Evolutionary conservation across 2,329 filamentous ascomycete genomes (phyloP), one percentile per base, ranked within the genome.

Genomic region (Chaetomiaceae sp.): DNA sequence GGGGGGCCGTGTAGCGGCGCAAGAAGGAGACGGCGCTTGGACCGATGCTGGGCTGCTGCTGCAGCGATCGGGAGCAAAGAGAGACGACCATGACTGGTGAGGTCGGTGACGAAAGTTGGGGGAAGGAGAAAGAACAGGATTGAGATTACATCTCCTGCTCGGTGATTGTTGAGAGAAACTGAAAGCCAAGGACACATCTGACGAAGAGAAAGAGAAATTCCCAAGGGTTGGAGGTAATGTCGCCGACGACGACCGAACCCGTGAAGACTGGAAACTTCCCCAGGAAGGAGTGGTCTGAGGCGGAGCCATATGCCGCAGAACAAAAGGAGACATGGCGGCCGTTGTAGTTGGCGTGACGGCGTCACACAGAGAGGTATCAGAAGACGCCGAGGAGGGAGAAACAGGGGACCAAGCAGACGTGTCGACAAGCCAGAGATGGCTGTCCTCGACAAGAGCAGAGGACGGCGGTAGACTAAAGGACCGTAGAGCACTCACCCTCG

Each of bases 401-500:
- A 42, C 49, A 50, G 59, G 57, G 23, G 61, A 66, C 68, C 59
- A 66, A 56, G 56, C 65, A 56, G 61, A 59, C 65, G 58, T 50
- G 54, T 60, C 58, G 57, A 65, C 51, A 63, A 61, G 60, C 58
- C 59, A 67, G 57, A 66, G 59, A 59, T 56, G 62, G 61, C 57
- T 58, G 61, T 61, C 60, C 56, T 60, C 51, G 58, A 55, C 30
- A 49, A 48, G 44, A 49, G 44, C 38, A 48, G 57, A 56, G 40
- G 51, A 58, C 30, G 49, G 54, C 38, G 57, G 49, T 37, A 51
- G 58, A 54, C 53, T 53, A 65, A 63, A 61, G 64, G 63, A 66
- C 64, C 64, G 60, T 53, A 55, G 54, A 55, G 60, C 58, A 74
- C 77, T 75, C 66, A 80, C 77, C 70, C 75, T 77, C 65, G 74